These are phyloP conservation scores for Albifimbria verrucaria DNA, from an alignment of 2,329 filamentous ascomycete genomes.

Conservation along the genomic window DNA sequence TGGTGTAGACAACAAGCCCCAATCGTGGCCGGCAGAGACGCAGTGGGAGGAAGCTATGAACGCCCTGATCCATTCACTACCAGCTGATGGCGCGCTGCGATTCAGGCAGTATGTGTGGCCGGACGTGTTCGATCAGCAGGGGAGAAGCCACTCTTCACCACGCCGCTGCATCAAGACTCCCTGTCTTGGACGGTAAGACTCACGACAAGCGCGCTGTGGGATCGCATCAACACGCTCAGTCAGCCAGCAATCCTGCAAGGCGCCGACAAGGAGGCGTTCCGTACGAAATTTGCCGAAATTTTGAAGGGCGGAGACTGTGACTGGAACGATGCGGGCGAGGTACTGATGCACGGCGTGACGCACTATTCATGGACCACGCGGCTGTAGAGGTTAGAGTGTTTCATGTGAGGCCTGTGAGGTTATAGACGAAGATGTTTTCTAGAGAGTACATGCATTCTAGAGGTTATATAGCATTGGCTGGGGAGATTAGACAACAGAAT, in stretches of 20 bases:
- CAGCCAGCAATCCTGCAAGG: slow-evolving; percentile 61
- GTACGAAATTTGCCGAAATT: slow-evolving; percentile 49
- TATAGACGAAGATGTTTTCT: too few species aligned
- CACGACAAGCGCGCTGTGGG: slow-evolving; percentile 58
- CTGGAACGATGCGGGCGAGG: slow-evolving; percentile 58
- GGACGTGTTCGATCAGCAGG: slow-evolving; percentile 59
- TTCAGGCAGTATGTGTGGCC: slow-evolving; percentile 66
- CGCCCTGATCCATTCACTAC: slow-evolving; percentile 50
- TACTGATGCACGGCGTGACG: slow-evolving; percentile 62
- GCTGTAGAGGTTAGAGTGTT: slow-evolving; percentile 25
- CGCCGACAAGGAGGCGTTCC: slow-evolving; percentile 44
- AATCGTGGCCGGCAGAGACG: slow-evolving; percentile 50
- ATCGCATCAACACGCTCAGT: slow-evolving; percentile 62
- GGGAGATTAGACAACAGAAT: too few species aligned
- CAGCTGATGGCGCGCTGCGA: slow-evolving; percentile 55
- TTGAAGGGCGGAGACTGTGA: slow-evolving; percentile 51
- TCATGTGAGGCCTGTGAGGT: too few species aligned
- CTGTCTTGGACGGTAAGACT: slow-evolving; percentile 58
- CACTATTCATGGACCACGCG: slow-evolving; percentile 60
- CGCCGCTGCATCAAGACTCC: slow-evolving; percentile 57
- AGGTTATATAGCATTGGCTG: too few species aligned
- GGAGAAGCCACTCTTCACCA: slow-evolving; percentile 51
- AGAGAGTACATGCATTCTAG: too few species aligned
- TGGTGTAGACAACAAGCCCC: slow-evolving; percentile 59
- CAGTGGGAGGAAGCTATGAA: slow-evolving; percentile 62